Base-by-base conservation (phyloP, 2,329 filamentous ascomycete species). In the Pseudogymnoascus sp. region DNA sequence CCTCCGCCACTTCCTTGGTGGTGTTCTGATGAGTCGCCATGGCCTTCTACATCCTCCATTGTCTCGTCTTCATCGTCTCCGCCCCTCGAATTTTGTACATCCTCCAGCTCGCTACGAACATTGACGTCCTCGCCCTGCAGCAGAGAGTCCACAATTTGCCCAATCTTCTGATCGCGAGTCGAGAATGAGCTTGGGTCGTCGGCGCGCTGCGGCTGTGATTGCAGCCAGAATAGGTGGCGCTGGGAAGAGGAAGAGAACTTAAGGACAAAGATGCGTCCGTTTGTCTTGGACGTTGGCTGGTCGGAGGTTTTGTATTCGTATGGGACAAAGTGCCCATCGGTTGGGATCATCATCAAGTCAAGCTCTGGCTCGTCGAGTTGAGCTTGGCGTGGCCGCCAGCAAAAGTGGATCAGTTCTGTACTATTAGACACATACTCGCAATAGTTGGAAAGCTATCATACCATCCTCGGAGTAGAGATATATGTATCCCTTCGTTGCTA, bases 381-480 rank as follows among this genome's bases (percentile, higher is more conserved):
- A 63, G 84, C 83, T 67, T 80, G 82, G 67, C 94, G 88, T 70
- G 90, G 86, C 67, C 92, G 88, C 95, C 95, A 99, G 83, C 92
- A 97, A 78, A 99, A 96, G 78, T 97, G 92, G 64, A 96, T 82
- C 64, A 99, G 84, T 60, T 97, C 89, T 92, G 66, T 44, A 29
- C 13, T 26, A 60, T 73, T 33, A 70, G 64, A 17, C 9, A 29
- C n/a, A 66, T 11, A 5, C 50, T 17, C 4, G 3, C 11, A 13
- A 7, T 13, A 40, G 36, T 21, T 41, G 15, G 26, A 26, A 58
- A 61, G 26, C 36, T 44, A 33, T 76, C 75, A 62, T 71, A 88
- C 87, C 93, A 86, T 97, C 93, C 80, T 96, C 92, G 59, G 83
- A 83, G 76, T 94, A 96, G 61, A 97, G 86, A 74, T 95, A 97